Conservation (phyloP, 768 basidiomycete species). For the Lentinula aciculospora region DNA sequence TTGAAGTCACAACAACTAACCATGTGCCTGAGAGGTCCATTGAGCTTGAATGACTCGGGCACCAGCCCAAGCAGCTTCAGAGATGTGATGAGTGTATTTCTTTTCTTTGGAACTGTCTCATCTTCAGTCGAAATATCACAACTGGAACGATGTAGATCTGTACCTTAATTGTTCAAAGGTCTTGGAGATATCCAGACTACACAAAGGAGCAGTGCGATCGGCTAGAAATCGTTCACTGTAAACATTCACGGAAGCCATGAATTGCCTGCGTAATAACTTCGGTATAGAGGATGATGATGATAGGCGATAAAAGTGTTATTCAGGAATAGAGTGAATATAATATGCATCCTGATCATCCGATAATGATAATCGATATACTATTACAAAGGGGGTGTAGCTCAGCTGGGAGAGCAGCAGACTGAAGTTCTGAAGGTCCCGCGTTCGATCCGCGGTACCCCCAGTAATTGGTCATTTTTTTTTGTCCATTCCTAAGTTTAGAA, state of each 20-base stretch:
- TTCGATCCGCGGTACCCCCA: slow-evolving; percentile 19
- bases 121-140: not conserved
- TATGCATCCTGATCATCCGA: too few species aligned
- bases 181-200: slow-evolving; percentile 60
- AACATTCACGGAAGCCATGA: slow-evolving; percentile 1
- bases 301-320: not conserved
- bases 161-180: slow-evolving; percentile 70
- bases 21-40: slow-evolving; percentile 66
- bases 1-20: slow-evolving; percentile 5
- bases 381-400: slow-evolving; percentile 11
- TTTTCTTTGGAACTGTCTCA: slow-evolving; percentile 60
- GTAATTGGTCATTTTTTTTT: not conserved
- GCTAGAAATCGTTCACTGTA: slow-evolving; percentile 64
- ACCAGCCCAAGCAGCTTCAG: slow-evolving; percentile 77
- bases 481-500: too few species aligned
- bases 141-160: not conserved
- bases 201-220: slow-evolving; percentile 72
- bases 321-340: too few species aligned
- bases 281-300: not conserved
- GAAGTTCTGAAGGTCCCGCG: slow-evolving; percentile 21
- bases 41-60: slow-evolving; percentile 80
- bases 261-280: not conserved
- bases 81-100: slow-evolving; percentile 71
- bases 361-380: not conserved
- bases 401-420: slow-evolving; percentile 16